Evolutionary conservation across 768 basidiomycete genomes (phyloP).

Genomic region (Xerocomellus chrysenteron): DNA sequence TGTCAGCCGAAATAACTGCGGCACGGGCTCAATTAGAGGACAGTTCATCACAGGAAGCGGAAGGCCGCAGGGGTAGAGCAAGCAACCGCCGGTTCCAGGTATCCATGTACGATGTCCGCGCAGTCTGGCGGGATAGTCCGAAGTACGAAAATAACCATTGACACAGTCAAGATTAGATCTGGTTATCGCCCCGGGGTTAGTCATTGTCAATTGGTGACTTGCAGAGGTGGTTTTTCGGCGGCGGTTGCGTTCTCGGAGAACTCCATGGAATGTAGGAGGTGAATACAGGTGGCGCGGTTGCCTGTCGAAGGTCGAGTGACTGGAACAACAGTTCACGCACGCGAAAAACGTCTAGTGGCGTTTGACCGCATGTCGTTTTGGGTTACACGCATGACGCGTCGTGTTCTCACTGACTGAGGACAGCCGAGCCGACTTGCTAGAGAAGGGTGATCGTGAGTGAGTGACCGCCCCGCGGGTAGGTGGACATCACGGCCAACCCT

Average conservation of each 20-base stretch:
- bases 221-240: constrained; percentile 3
- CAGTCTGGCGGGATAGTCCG: constrained; percentile 22
- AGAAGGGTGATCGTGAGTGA: background rate
- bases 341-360: constrained; percentile 34
- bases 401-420: constrained; percentile 2
- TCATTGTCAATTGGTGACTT: background rate
- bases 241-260: background rate
- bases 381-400: constrained; percentile 8
- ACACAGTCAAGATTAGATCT: constrained; percentile 27
- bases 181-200: constrained; percentile 1
- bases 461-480: background rate
- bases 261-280: background rate
- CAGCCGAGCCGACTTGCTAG: background rate
- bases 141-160: constrained; percentile 23
- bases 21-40: constrained; percentile 20
- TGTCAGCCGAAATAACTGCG: constrained; percentile 14
- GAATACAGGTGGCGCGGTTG: constrained; percentile 3
- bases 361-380: constrained; percentile 16
- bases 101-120: background rate
- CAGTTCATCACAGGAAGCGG: constrained; percentile 24
- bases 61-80: constrained; percentile 23
- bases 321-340: constrained; percentile 22
- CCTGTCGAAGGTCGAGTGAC: constrained; percentile 5
- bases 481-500: background rate
- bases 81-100: constrained; percentile 14